phyloP scores from a whole-genome alignment of 2,329 filamentous ascomycete genomes.

The Conoideocrella luteorostrata region DNA sequence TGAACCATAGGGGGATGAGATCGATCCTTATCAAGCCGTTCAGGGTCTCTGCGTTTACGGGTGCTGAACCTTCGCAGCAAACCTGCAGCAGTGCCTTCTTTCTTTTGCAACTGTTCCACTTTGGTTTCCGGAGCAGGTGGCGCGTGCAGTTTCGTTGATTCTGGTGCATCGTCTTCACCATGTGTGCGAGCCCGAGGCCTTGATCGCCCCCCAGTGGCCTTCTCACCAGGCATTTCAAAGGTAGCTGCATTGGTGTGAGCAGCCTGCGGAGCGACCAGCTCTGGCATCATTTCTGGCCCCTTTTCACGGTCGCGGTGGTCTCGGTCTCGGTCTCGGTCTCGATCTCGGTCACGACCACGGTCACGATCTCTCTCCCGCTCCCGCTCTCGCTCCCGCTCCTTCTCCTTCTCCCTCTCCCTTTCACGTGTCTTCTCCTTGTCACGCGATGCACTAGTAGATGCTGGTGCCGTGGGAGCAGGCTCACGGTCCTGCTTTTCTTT shows the following conservation, averaged over 20 bases:
- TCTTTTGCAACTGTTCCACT: slow-evolving; percentile 59
- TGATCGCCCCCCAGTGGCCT: slow-evolving; percentile 73
- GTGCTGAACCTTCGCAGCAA: slow-evolving; percentile 88
- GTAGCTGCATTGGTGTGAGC: slow-evolving; percentile 81
- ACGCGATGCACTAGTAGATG: slow-evolving; percentile 33
- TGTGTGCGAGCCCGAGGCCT: slow-evolving; percentile 85
- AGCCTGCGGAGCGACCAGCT: slow-evolving; percentile 73
- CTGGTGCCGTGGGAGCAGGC: slow-evolving; percentile 38
- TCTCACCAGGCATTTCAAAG: slow-evolving; percentile 87
- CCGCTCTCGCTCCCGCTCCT: slow-evolving; percentile 10
- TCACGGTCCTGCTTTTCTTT: slow-evolving; percentile 89
- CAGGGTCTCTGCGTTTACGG: slow-evolving; percentile 63
- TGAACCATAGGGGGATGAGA: slow-evolving; percentile 68
- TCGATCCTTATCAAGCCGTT: slow-evolving; percentile 55
- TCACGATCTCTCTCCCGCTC: slow-evolving; percentile 23
- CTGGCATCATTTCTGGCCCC: slow-evolving; percentile 52
- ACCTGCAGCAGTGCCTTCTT: slow-evolving; percentile 80
- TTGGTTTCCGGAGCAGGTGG: slow-evolving; percentile 48
- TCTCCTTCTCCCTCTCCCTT: slow-evolving; percentile 3
- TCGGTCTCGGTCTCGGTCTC: slow-evolving; percentile 17
- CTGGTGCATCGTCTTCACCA: slow-evolving; percentile 83
- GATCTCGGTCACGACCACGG: slow-evolving; percentile 14
- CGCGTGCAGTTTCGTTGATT: slow-evolving; percentile 34
- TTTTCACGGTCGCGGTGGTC: slow-evolving; percentile 24
- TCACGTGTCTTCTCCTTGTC: slow-evolving; percentile 20